phyloP scores from a whole-genome alignment of 805 yeast genomes.

The Schizosaccharomyces lindneri region DNA sequence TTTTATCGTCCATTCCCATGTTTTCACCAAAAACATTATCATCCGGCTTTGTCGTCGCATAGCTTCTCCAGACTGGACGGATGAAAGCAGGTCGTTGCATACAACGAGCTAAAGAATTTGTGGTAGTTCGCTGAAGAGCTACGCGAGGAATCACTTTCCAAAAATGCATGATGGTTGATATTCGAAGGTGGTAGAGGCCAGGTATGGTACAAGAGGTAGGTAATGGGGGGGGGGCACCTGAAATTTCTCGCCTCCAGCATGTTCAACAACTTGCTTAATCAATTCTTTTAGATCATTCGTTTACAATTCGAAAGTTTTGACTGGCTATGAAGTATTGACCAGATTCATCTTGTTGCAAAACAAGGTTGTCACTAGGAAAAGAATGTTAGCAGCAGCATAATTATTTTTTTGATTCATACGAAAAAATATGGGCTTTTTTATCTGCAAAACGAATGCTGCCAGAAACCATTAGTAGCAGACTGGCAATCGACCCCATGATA shows the following conservation, averaged over 20 bases:
- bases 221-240: not conserved
- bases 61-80: not conserved
- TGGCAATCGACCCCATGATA: not conserved
- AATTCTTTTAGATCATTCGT: not conserved
- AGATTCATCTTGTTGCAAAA: not conserved
- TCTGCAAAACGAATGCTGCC: not conserved
- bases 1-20: not conserved
- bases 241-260: not conserved
- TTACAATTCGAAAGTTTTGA: not conserved
- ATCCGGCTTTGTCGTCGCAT: not conserved
- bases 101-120: too few relatives aligned
- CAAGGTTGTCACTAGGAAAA: not conserved
- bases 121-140: not conserved
- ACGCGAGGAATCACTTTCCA: not conserved
- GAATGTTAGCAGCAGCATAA: not conserved
- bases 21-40: not conserved
- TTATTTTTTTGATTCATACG: not conserved
- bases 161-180: not conserved
- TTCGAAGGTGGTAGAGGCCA: not conserved
- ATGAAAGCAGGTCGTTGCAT: too few relatives aligned
- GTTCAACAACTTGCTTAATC: not conserved
- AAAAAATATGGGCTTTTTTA: not conserved
- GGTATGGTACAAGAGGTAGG: not conserved
- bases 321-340: not conserved
- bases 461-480: not conserved